Evolutionary conservation across 805 yeast species (phyloP).

Genomic region (Tanozyma kutaoensis): DNA sequence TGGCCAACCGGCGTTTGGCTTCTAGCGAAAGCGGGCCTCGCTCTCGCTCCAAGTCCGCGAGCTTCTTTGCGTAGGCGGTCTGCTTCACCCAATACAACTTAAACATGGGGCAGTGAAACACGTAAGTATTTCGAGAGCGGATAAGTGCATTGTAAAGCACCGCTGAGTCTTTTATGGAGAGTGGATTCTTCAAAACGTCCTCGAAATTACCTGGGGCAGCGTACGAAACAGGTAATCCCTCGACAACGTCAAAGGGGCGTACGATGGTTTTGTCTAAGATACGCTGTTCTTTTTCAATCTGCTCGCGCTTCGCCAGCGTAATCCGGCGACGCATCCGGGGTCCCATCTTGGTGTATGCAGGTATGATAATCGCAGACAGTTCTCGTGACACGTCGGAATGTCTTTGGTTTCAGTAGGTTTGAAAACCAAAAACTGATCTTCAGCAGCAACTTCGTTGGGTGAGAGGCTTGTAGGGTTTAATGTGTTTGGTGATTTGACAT

Average conservation of each 20-base stretch:
- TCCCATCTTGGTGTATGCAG: no score
- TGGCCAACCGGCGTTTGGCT: constrained; percentile 7
- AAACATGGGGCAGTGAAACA: constrained; percentile 60
- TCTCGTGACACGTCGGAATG: no score
- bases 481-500: no score
- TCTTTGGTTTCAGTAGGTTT: no score
- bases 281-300: constrained; percentile 28
- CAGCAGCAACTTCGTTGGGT: no score
- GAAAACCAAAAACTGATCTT: no score
- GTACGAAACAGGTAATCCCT: constrained; percentile 55
- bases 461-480: no score
- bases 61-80: constrained; percentile 36
- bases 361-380: no score
- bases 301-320: constrained; percentile 26
- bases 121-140: constrained; percentile 46
- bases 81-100: constrained; percentile 72
- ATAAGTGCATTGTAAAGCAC: constrained; percentile 59
- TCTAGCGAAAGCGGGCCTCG: no score
- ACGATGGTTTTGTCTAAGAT: constrained; percentile 21
- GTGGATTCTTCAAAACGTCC: constrained; percentile 44
- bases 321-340: constrained; percentile 29
- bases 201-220: constrained; percentile 41
- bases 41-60: constrained; percentile 21
- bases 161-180: constrained; percentile 61
- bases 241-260: constrained; percentile 54